Percentiles rank a stretch among this genome's conserved stretches.
These are phyloP conservation scores for Mortierella sp. DNA, from an alignment of 371 early-diverging fungal genomes.

Conservation along the genomic window DNA sequence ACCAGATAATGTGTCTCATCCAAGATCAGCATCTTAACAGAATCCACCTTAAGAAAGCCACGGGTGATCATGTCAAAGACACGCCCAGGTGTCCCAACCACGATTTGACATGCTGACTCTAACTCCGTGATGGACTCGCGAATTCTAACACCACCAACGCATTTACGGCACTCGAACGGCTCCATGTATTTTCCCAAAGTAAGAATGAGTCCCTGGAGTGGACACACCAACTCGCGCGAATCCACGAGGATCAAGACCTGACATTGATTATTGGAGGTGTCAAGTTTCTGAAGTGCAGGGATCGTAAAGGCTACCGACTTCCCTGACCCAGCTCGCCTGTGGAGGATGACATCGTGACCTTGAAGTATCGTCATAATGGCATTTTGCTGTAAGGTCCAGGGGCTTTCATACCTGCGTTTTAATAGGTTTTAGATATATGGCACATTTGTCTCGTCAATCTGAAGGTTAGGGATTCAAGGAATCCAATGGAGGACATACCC, in stretches of 20 bases:
- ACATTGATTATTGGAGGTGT: slow-evolving; percentile 75
- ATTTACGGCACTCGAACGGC: slow-evolving; percentile 76
- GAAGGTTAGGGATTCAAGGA: slow-evolving; percentile 7
- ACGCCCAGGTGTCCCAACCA: slow-evolving; percentile 71
- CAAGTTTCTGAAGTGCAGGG: slow-evolving; percentile 89
- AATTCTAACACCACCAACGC: slow-evolving; percentile 89
- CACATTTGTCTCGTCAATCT: not conserved
- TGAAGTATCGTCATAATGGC: slow-evolving; percentile 88
- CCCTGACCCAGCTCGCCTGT: slow-evolving; percentile 97
- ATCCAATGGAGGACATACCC: slow-evolving; percentile 33
- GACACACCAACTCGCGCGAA: slow-evolving; percentile 92
- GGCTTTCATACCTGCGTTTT: too few relatives aligned
- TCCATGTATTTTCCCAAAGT: slow-evolving; percentile 85
- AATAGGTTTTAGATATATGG: not conserved
- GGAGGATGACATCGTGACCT: slow-evolving; percentile 92
- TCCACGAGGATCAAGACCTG: slow-evolving; percentile 92
- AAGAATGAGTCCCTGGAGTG: slow-evolving; percentile 85
- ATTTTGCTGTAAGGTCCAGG: slow-evolving; percentile 78
- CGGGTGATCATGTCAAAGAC: slow-evolving; percentile 92
- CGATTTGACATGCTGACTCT: slow-evolving; percentile 51
- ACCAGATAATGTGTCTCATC: slow-evolving; percentile 92
- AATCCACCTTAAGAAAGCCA: slow-evolving; percentile 75
- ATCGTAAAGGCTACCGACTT: slow-evolving; percentile 97
- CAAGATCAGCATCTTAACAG: slow-evolving; percentile 89
- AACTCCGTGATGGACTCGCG: slow-evolving; percentile 81